phyloP scores from a whole-genome alignment of 2,329 filamentous ascomycete species.

The Xylariomycetidae sp. region DNA sequence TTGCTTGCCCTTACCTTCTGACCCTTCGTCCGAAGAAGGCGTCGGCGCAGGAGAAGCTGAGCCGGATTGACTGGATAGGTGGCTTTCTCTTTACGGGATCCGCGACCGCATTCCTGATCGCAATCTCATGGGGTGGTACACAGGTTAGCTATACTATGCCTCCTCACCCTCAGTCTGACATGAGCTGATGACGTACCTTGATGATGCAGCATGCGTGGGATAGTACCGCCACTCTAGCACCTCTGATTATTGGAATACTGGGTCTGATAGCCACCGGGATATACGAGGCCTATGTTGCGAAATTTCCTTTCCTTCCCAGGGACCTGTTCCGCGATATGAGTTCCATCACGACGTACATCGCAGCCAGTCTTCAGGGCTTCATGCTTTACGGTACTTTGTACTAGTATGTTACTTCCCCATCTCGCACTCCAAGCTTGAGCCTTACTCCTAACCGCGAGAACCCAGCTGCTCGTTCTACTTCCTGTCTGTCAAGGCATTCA shows the following conservation, averaged over 20 bases:
- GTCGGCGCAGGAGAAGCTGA: constrained; percentile 29
- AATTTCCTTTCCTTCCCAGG: constrained; percentile 27
- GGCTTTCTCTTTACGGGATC: constrained; percentile 39
- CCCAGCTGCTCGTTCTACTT: constrained; percentile 33
- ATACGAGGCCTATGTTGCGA: constrained; percentile 31
- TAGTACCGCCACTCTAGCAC: constrained; percentile 33
- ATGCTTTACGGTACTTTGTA: constrained; percentile 21
- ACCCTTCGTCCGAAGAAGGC: constrained; percentile 31
- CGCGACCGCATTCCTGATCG: constrained; percentile 39
- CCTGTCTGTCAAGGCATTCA: constrained; percentile 27
- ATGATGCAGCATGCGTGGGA: constrained; percentile 37
- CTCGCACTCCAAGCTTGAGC: constrained; percentile 2
- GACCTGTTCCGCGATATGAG: constrained; percentile 25
- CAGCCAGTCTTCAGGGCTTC: constrained; percentile 29
- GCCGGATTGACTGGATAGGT: constrained; percentile 41
- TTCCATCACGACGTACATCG: constrained; percentile 26
- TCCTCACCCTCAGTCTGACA: neutral
- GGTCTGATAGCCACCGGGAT: constrained; percentile 32
- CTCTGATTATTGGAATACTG: constrained; percentile 37
- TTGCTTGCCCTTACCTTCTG: constrained; percentile 36
- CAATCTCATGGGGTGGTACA: constrained; percentile 42
- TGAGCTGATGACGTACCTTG: neutral
- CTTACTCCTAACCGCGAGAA: constrained; percentile 1
- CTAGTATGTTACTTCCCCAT: constrained; percentile 14
- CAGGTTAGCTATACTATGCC: constrained; percentile 6